Base-by-base conservation (phyloP, 2,329 filamentous ascomycete genomes). In the Fusarium euwallaceae region DNA sequence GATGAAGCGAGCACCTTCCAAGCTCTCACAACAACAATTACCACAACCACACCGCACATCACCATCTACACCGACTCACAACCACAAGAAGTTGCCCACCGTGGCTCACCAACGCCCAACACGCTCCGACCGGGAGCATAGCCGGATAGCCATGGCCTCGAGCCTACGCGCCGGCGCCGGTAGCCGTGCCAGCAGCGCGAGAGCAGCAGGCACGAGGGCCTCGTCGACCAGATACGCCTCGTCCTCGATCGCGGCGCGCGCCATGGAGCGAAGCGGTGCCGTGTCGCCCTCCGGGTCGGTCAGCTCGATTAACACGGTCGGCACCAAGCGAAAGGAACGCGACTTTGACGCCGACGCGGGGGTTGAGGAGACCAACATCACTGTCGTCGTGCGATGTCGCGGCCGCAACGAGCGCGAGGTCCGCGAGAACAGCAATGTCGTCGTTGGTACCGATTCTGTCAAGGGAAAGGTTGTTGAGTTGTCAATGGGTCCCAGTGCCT, bases 341-440 rank as follows among this genome's bases (percentile, higher is more conserved):
- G 94, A 97, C 41, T 96, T 92, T 80, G 95, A 96, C 53, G 83
- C 89, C 7, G 91, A 94, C 36, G 64, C 73, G 2, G 84, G 84
- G 66, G 89, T 89, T 61, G 92, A 95, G 78, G 95, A 97, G 83
- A 98, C 96, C 9, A 99, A 98, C 82, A 99, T 99, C 84, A 97
- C 97, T 81, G 97, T 99, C 56, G 95, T 98, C 37, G 97, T 99
- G 67, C 90, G 97, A 74, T 99, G 96, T 85, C 91, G 97, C 77
- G 97, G 96, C 6, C 93, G 97, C 73, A 98, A 94, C 81, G 94
- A 98, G 77, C 92, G 96, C 76, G 97, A 99, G 85, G 92, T 98
- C 63, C 90, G 92, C 77, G 97, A 99, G 83, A 99, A 98, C 84
- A 98, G 95, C 81, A 94, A 95, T 43, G 95, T 98, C 2, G 95